phyloP scores from a whole-genome alignment of 441 rosid genomes.

The Pelargonium australe region DNA sequence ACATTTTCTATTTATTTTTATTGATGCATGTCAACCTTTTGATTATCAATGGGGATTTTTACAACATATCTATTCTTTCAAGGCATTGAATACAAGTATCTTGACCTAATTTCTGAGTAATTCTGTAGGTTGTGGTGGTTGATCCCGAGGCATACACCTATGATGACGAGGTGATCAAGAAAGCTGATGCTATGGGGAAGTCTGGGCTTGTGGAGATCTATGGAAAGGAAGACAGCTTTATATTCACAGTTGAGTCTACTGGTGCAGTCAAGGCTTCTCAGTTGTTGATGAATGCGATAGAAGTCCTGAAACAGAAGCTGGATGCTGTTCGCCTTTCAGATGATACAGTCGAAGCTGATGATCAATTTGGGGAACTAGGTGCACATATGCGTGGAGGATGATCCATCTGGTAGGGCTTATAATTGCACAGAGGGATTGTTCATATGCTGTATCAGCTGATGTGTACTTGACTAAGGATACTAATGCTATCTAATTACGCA shows the following conservation, averaged over 20 bases:
- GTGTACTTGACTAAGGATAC: no score
- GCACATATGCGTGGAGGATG: constrained; percentile 96
- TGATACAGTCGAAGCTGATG: constrained; percentile 89
- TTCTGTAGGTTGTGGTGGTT: constrained; percentile 55
- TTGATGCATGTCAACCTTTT: no score
- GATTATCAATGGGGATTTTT: not conserved
- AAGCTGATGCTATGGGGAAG: constrained; percentile 87
- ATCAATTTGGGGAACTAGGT: constrained; percentile 95
- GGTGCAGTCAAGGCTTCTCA: constrained; percentile 87
- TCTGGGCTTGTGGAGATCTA: constrained; percentile 74
- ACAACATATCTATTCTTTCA: not conserved
- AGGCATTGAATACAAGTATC: not conserved
- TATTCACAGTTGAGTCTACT: constrained; percentile 84
- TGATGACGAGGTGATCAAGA: constrained; percentile 84
- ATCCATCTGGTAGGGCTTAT: constrained; percentile 5
- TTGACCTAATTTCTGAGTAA: not conserved
- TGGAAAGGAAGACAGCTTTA: constrained; percentile 77
- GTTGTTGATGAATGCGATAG: constrained; percentile 79
- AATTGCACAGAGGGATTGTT: not conserved
- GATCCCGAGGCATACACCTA: constrained; percentile 86
- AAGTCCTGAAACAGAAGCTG: constrained; percentile 73
- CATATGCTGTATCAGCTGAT: not conserved
- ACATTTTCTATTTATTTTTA: no score
- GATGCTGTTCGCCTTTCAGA: constrained; percentile 86
- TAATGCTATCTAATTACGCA: no score